phyloP scores from a whole-genome alignment of 495 filamentous ascomycete genomes.

The Durotheca rogersii region DNA sequence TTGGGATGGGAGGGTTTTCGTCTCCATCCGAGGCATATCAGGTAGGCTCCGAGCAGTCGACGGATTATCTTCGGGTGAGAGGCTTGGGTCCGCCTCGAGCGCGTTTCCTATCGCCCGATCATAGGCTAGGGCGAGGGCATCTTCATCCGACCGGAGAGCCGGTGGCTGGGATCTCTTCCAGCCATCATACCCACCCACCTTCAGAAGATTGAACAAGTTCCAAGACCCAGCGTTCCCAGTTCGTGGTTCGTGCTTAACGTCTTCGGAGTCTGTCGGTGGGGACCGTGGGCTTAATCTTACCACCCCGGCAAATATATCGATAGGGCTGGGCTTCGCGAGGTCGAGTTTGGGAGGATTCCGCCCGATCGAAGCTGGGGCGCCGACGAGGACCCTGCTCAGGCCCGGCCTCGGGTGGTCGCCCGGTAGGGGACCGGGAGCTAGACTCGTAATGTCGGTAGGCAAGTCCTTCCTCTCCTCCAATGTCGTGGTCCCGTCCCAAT shows the following conservation, averaged over 20 bases:
- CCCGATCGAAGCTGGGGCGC: slow-evolving; percentile 9
- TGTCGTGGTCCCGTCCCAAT: slow-evolving; percentile 5
- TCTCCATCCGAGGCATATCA: no score
- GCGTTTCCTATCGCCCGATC: neutral
- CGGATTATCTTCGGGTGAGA: no score
- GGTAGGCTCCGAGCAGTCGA: no score
- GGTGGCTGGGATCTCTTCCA: neutral
- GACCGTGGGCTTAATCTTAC: no score
- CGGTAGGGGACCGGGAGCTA: slow-evolving; percentile 13
- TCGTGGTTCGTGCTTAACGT: no score
- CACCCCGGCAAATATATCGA: neutral
- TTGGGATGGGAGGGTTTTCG: no score
- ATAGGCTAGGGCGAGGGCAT: neutral
- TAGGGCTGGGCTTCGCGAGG: neutral
- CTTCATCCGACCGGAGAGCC: neutral
- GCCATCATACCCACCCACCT: neutral
- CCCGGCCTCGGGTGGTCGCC: slow-evolving; percentile 8
- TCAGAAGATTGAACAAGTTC: neutral
- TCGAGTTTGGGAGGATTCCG: neutral
- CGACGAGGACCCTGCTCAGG: slow-evolving; percentile 21
- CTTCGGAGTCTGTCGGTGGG: no score
- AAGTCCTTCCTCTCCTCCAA: slow-evolving; percentile 5
- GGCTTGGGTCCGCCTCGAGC: no score
- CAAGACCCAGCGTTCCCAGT: neutral
- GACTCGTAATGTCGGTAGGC: slow-evolving; percentile 15